phyloP scores from a whole-genome alignment of 2,329 filamentous ascomycete species.

The Aspergillus costaricaensis region DNA sequence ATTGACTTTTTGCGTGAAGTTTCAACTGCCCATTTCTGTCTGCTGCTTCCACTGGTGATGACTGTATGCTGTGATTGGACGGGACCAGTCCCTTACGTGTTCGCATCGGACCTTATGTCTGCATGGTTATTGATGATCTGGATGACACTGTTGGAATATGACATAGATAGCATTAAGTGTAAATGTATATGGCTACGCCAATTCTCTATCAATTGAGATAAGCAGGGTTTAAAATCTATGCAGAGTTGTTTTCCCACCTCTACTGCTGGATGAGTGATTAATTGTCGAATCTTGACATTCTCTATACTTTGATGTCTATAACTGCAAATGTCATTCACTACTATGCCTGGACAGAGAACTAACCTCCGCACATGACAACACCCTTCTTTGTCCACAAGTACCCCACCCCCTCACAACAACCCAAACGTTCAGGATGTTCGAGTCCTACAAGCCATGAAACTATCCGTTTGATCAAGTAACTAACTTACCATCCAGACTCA shows the following conservation, averaged over 20 bases:
- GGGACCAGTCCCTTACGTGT: neutral
- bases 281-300: too few species aligned
- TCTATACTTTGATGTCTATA: too few species aligned
- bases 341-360: too few species aligned
- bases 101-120: constrained; percentile 4
- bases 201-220: neutral
- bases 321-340: too few species aligned
- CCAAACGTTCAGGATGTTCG: too few species aligned
- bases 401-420: too few species aligned
- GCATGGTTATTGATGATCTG: constrained; percentile 22
- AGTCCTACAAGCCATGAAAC: neutral
- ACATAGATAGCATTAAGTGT: neutral
- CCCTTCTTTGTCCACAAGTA: too few species aligned
- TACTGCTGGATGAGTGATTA: too few species aligned
- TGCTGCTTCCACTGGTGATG: constrained; percentile 8
- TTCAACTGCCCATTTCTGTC: constrained; percentile 4
- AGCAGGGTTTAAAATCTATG: too few species aligned
- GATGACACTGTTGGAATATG: constrained; percentile 13
- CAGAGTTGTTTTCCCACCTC: neutral
- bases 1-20: constrained; percentile 11
- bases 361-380: too few species aligned
- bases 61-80: constrained; percentile 14
- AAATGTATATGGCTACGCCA: neutral
- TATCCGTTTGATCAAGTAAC: neutral
- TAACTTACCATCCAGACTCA: neutral